Percentiles rank a stretch among this genome's conserved stretches.
These are phyloP conservation scores for Microstegium vimineum DNA, from an alignment of 176 grass and related monocot species.

Conservation along the genomic window DNA sequence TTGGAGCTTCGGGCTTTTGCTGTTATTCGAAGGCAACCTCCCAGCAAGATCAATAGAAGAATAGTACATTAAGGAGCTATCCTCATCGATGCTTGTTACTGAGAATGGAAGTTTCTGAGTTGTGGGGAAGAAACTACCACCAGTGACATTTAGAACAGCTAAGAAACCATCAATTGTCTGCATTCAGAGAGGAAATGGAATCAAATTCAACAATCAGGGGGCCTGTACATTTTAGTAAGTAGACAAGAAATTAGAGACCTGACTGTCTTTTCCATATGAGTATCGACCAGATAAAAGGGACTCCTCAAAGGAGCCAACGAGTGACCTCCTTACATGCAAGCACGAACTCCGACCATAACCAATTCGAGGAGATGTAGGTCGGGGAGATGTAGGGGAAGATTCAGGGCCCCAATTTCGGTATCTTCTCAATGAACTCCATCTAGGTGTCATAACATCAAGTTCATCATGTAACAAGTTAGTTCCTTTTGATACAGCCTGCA, in stretches of 20 bases:
- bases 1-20: conserved; percentile 52
- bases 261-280: conserved; percentile 80
- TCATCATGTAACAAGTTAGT: conserved; percentile 61
- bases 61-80: conserved; percentile 92
- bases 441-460: conserved; percentile 53
- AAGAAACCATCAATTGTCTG: conserved; percentile 97
- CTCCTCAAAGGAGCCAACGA: conserved; percentile 95
- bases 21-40: conserved; percentile 46
- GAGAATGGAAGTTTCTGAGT: conserved; percentile 88
- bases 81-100: conserved; percentile 77
- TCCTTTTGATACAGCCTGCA: conserved; percentile 26
- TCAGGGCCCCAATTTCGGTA: conserved; percentile 34
- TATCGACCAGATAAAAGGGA: conserved; percentile 90
- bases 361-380: conserved; percentile 34
- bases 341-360: conserved; percentile 42
- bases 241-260: conserved; percentile 50
- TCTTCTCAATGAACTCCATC: conserved; percentile 33
- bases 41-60: conserved; percentile 84
- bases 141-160: conserved; percentile 71
- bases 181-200: conserved; percentile 19
- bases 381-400: conserved; percentile 35
- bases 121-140: conserved; percentile 76
- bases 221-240: neutral
- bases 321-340: conserved; percentile 66
- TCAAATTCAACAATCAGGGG: conserved; percentile 29